A percentile compares a stretch with the other conserved stretches of the same genome.
Evolutionary conservation across 2,329 filamentous ascomycete genomes (phyloP).

Genomic region (Annulohypoxylon truncatum): DNA sequence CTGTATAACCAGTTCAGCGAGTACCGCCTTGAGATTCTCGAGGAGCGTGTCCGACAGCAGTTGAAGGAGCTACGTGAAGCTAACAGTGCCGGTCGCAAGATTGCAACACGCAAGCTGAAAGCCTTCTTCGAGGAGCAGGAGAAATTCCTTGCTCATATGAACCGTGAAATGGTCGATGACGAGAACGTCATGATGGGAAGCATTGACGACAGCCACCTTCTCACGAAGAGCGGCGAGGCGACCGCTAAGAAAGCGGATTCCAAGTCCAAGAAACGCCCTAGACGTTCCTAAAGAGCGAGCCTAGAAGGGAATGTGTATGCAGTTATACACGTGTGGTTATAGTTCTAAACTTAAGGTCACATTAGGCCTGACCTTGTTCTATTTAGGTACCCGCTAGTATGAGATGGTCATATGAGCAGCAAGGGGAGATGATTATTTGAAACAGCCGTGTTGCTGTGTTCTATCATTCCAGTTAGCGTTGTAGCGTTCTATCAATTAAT

Average conservation of each 20-base stretch:
- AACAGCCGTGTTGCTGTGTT: slow-evolving; percentile 2
- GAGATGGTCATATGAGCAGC: not conserved
- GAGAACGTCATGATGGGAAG: slow-evolving; percentile 42
- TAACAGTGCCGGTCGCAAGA: slow-evolving; percentile 42
- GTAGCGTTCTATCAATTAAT: slow-evolving; percentile 22
- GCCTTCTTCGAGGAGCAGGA: slow-evolving; percentile 50
- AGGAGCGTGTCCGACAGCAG: slow-evolving; percentile 65
- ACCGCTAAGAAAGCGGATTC: slow-evolving; percentile 14
- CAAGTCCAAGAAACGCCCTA: slow-evolving; percentile 36
- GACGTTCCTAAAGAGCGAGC: slow-evolving; percentile 22
- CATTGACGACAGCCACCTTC: slow-evolving; percentile 43
- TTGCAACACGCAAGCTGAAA: slow-evolving; percentile 49
- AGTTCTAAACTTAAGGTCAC: not conserved
- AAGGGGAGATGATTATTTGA: not conserved
- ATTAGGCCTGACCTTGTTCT: not conserved
- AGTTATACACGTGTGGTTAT: not conserved
- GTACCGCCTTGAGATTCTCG: slow-evolving; percentile 72
- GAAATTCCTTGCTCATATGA: slow-evolving; percentile 51
- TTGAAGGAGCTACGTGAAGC: slow-evolving; percentile 57
- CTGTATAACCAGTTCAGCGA: slow-evolving; percentile 71
- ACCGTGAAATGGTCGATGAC: slow-evolving; percentile 50
- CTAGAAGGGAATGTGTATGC: not conserved
- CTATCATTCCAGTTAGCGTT: slow-evolving; percentile 22
- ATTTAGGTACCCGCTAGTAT: not conserved
- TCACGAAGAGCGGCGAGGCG: slow-evolving; percentile 25